Evolutionary conservation across 1,284 basidiomycete species (phyloP), one percentile per base, ranked within the genome.

Genomic region (Cystobasidium sp.): DNA sequence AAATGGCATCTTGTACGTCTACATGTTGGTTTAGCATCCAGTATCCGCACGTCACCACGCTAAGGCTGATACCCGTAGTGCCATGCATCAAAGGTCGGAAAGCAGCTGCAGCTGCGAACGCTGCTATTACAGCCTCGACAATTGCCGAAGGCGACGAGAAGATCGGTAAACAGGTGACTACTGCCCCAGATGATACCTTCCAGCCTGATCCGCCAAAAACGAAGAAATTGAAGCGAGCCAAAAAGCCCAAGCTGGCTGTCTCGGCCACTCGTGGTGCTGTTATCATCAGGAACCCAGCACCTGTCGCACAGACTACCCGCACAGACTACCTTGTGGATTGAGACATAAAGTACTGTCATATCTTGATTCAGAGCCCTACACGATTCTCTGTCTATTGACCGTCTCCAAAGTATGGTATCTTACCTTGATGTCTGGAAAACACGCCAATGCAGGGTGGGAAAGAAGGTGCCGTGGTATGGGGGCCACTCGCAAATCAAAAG

Each of bases 341-440:
- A 43, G 22, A 22, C 18, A 43, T 16, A 6, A 64, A 20, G 47
- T 64, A 20, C 18, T 64, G 3, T 16, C 16, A 18, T 24, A 49
- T 43, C 16, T 64, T 14, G 62, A 44, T 22, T 43, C 62, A 18
- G 37, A 43, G 8, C 41, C 41, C n/a, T 64, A 44, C 41, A 49
- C 41, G 43, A 20, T 64, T 1, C 20, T 64, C 1, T 18, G 47
- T 22, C 62, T 64, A 37, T 22, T 64, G 41, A 37, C 20, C 14
- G 46, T 49, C 41, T 64, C 62, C 7, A 64, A 64, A 49, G 20
- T 49, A n/a, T 64, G 62, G 62, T 64, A 64, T 14, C 14, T 37
- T 10, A 46, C 62, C 8, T 20, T 64, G n/a, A 64, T 43, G 12
- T 20, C n/a, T n/a, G 55, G 55, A 14, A 37, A 56, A 31, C 8